Evolutionary conservation across 2,329 filamentous ascomycete genomes (phyloP).

Genomic region (Claviceps maximensis): DNA sequence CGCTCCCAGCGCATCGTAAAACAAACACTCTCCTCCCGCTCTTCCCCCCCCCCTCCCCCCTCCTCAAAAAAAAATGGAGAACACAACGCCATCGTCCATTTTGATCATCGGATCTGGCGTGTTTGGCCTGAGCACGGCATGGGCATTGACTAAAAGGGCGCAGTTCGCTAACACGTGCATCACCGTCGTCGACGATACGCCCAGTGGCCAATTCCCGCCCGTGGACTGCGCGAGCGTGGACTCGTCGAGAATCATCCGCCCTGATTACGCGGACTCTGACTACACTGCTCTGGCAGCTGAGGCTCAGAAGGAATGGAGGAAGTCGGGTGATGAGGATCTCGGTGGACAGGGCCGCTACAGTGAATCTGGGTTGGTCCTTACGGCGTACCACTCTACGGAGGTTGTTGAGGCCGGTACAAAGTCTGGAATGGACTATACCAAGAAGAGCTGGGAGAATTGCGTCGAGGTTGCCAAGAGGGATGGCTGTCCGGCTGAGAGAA

Average conservation of each 20-base stretch:
- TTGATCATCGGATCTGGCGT: slow-evolving; percentile 58
- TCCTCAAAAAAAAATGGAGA: slow-evolving; percentile 13
- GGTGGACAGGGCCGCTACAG: slow-evolving; percentile 55
- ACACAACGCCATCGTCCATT: slow-evolving; percentile 32
- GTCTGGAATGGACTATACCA: slow-evolving; percentile 44
- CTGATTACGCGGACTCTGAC: slow-evolving; percentile 68
- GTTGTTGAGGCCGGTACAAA: slow-evolving; percentile 19
- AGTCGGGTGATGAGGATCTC: slow-evolving; percentile 37
- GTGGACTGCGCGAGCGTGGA: slow-evolving; percentile 49
- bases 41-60: no score
- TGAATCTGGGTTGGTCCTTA: slow-evolving; percentile 55
- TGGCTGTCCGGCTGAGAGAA: slow-evolving; percentile 22
- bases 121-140: slow-evolving; percentile 49
- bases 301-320: slow-evolving; percentile 59
- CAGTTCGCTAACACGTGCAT: slow-evolving; percentile 39
- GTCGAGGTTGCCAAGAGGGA: slow-evolving; percentile 29
- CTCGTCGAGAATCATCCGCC: slow-evolving; percentile 48
- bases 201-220: slow-evolving; percentile 42
- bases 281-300: slow-evolving; percentile 63
- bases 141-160: slow-evolving; percentile 52
- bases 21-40: no score
- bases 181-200: slow-evolving; percentile 43
- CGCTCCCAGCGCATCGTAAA: not conserved
- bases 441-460: slow-evolving; percentile 49
- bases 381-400: slow-evolving; percentile 33